Conservation (phyloP, 768 basidiomycete species). For the Tremella yokohamensis region DNA sequence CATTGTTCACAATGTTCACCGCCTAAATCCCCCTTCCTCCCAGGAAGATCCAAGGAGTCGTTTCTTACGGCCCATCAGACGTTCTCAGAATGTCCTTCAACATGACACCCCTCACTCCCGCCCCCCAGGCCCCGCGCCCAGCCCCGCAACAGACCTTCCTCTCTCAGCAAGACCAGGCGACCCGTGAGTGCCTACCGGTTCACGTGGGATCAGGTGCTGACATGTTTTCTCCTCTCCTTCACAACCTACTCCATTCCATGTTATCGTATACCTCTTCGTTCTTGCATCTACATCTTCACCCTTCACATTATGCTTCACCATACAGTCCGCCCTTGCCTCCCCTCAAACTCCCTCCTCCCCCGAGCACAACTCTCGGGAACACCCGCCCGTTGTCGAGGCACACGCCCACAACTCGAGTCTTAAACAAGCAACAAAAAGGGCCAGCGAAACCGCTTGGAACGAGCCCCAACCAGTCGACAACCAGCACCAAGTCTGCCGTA, state of each 20-base stretch:
- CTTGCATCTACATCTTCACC: background rate
- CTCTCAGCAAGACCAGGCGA: constrained; percentile 2
- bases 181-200: background rate
- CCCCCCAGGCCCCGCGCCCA: background rate
- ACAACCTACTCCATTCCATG: background rate
- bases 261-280: background rate
- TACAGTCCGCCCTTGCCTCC: background rate
- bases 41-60: constrained; percentile 10
- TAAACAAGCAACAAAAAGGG: constrained; percentile 3
- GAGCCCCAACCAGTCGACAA: background rate
- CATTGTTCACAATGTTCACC: constrained; percentile 31
- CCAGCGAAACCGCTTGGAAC: constrained; percentile 3
- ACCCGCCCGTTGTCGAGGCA: constrained; percentile 5
- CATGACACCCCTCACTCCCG: constrained; percentile 7
- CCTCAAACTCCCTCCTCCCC: constrained; percentile 2
- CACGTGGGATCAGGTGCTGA: background rate
- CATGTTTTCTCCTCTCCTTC: background rate
- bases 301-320: background rate
- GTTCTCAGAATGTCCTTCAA: constrained; percentile 1
- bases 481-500: too few relatives aligned
- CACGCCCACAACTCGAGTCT: constrained; percentile 3
- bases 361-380: background rate
- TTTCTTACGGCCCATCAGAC: background rate
- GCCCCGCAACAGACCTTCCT: constrained; percentile 2
- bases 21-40: constrained; percentile 19